phyloP scores from a whole-genome alignment of 1,284 basidiomycete genomes.

The Ceratobasidium papillatum region DNA sequence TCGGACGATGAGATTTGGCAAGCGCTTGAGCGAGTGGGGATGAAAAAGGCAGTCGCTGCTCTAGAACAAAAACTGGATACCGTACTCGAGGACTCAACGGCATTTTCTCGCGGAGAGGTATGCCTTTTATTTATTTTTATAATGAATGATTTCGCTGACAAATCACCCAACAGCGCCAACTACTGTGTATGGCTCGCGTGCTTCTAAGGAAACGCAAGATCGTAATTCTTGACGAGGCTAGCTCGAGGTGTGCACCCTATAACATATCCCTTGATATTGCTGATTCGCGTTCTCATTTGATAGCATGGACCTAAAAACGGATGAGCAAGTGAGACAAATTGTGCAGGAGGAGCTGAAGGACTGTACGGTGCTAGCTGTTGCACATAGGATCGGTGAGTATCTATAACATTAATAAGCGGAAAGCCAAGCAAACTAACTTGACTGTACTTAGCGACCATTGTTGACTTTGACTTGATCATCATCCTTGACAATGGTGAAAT shows the following conservation, averaged over 20 bases:
- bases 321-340: conserved; percentile 1
- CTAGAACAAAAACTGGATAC: conserved; percentile 7
- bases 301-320: conserved; percentile 38
- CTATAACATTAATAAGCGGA: too few species aligned
- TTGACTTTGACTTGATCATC: conserved; percentile 32
- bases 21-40: neutral
- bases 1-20: conserved; percentile 3
- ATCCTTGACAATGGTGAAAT: conserved; percentile 24
- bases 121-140: conserved; percentile 22
- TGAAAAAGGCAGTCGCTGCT: neutral
- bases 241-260: neutral
- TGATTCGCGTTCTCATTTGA: too few species aligned
- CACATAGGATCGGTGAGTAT: conserved; percentile 27
- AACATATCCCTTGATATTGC: neutral
- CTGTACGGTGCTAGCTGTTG: conserved; percentile 26
- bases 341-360: conserved; percentile 5
- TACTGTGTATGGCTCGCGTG: conserved; percentile 52
- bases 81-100: conserved; percentile 45
- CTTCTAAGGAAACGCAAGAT: conserved; percentile 50
- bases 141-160: conserved; percentile 40
- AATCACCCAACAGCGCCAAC: conserved; percentile 49
- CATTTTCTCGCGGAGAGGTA: conserved; percentile 36
- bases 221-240: conserved; percentile 51
- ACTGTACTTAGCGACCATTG: conserved; percentile 6
- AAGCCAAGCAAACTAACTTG: neutral